Evolutionary conservation across 345 rosid genomes (phyloP).

Genomic region (Garcia nutans): DNA sequence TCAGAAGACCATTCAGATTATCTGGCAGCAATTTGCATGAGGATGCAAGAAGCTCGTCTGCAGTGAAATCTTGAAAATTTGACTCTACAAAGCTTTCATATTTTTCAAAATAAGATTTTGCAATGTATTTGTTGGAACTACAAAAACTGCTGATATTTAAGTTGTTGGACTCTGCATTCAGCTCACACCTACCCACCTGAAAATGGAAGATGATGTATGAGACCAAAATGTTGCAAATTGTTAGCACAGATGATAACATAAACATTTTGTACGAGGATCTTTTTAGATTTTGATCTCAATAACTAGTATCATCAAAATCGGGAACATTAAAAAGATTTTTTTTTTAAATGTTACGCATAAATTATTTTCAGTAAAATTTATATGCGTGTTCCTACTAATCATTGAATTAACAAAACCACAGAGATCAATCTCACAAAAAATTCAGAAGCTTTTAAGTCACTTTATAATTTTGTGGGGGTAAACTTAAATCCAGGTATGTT

Average conservation of each 20-base stretch:
- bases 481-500: background rate
- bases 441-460: background rate
- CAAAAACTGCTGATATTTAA: constrained; percentile 7
- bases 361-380: no score
- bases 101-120: constrained; percentile 56
- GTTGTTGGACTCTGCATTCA: constrained; percentile 10
- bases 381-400: background rate
- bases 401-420: background rate
- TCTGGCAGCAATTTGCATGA: constrained; percentile 31
- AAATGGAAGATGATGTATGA: background rate
- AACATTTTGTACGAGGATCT: background rate
- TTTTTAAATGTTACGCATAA: background rate
- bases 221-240: background rate
- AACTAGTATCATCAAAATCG: background rate
- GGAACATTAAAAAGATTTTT: background rate
- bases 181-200: constrained; percentile 32
- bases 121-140: constrained; percentile 40
- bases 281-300: background rate
- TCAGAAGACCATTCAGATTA: constrained; percentile 20
- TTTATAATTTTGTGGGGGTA: background rate
- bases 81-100: constrained; percentile 42
- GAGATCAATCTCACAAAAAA: background rate
- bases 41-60: constrained; percentile 26
- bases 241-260: background rate
- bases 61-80: constrained; percentile 43